phyloP scores from a whole-genome alignment of 169 alveolate genomes.

The Cryptosporidium baileyi region DNA sequence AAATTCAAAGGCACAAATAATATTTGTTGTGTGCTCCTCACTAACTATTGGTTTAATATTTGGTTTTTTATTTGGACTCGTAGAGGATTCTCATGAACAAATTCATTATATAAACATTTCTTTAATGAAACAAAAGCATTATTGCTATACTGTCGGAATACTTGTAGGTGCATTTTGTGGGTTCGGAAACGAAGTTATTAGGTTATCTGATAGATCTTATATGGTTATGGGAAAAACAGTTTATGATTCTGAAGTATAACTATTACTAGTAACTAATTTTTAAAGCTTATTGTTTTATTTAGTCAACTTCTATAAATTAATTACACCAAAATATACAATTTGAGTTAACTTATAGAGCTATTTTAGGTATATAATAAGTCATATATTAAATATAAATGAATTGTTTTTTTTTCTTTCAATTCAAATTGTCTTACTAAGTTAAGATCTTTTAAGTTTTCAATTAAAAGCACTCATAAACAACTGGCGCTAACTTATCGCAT shows the following conservation, averaged over 20 bases:
- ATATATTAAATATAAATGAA: neutral
- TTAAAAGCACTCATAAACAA: too few species aligned
- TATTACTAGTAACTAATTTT: too few species aligned
- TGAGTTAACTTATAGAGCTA: too few species aligned
- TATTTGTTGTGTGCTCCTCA: conserved; percentile 84
- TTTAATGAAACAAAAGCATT: conserved; percentile 87
- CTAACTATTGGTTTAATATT: conserved; percentile 91
- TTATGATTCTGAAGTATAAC: conserved; percentile 56
- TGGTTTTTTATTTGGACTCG: conserved; percentile 93
- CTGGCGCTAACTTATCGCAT: neutral
- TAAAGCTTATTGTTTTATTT: too few species aligned
- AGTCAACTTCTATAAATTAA: neutral
- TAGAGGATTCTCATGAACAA: conserved; percentile 90
- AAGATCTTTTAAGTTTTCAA: neutral
- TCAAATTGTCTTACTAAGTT: neutral
- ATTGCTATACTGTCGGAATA: conserved; percentile 93
- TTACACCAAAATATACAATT: too few species aligned
- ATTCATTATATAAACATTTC: conserved; percentile 89
- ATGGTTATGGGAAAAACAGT: conserved; percentile 56
- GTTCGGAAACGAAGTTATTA: conserved; percentile 63
- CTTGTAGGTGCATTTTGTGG: conserved; percentile 86
- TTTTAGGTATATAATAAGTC: neutral
- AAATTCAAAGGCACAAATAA: conserved; percentile 86
- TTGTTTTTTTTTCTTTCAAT: neutral
- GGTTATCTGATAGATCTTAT: conserved; percentile 60